Evolutionary conservation across 257 asterid genomes (phyloP).

Genomic region (Plantago ovata): DNA sequence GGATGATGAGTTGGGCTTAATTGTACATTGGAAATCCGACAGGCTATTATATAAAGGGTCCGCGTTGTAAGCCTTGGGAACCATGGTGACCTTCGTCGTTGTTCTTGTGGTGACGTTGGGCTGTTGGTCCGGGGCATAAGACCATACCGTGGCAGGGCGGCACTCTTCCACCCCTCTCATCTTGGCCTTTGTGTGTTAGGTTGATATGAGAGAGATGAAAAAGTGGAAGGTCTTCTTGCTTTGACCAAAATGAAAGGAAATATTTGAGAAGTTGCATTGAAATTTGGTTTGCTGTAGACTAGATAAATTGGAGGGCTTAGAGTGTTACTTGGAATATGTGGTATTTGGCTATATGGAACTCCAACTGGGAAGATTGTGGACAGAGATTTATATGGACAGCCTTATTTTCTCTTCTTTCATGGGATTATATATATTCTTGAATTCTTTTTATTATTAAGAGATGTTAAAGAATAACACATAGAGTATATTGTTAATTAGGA

Average conservation of each 20-base stretch:
- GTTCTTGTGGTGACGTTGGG: neutral
- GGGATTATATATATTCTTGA: no score
- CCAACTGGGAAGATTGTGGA: no score
- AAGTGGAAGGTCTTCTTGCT: neutral
- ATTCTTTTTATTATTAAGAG: no score
- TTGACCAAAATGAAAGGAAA: neutral
- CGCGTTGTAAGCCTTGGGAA: constrained; percentile 4
- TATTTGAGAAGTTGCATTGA: neutral
- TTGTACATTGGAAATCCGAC: neutral
- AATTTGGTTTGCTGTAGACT: neutral
- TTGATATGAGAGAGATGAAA: constrained; percentile 23
- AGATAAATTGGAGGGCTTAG: constrained; percentile 3
- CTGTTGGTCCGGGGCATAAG: constrained; percentile 16
- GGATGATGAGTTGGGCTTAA: constrained; percentile 15
- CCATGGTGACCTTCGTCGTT: neutral
- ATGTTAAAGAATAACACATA: no score
- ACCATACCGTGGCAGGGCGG: constrained; percentile 1
- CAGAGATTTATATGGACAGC: no score
- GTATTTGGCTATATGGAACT: no score
- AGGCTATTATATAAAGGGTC: neutral
- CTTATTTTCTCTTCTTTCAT: no score
- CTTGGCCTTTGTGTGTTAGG: neutral
- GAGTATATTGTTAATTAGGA: no score
- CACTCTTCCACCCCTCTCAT: constrained; percentile 26
- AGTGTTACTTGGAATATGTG: neutral